Evolutionary conservation across 177 flowering plant genomes (phyloP), one percentile per base, ranked within the genome.

Genomic region (Vitis hybrid): DNA sequence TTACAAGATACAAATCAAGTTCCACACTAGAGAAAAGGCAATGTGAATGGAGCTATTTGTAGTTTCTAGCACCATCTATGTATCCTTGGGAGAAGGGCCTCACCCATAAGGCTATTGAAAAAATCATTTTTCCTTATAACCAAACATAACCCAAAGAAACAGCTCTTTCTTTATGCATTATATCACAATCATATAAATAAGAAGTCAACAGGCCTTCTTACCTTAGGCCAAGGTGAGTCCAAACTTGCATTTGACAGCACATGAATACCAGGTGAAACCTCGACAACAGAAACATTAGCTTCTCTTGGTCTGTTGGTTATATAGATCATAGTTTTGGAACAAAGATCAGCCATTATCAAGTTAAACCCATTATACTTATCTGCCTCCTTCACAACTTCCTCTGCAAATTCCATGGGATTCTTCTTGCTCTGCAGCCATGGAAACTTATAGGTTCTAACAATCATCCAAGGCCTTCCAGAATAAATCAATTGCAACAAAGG

Each of bases 191-290:
- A 34, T 14, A 51, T 19, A 39, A 51, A 32, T 34, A 15, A 19
- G 18, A 11, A 39, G 18, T 8, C 11, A 56, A 45, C 19, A 56
- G 10, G 32, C n/a, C 14, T 57, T 21, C 55, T 75, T 72, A 89
- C 93, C 87, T 89, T 89, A 15, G 85, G 86, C 93, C 93, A 89
- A 34, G 91, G 88, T 12, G 88, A 45, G 72, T 89, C 91, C 9
- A 88, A 83, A 6, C 59, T 81, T 70, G 88, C 88, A 80, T 88
- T 89, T 32, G 94, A 69, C 17, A 89, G 39, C 10, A 88, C 89
- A 67, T 89, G 91, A 72, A 86, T 78, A 48, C 94, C 94, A 10
- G 89, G 85, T 50, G 84, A 71, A 60, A 86, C 91, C 66, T 83
- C 80, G 1, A 54, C 39, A 8, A 80, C 62, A 30, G 65, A 32